Conservation (phyloP, 2,329 filamentous ascomycete genomes). For the Penicillium janthinellum region DNA sequence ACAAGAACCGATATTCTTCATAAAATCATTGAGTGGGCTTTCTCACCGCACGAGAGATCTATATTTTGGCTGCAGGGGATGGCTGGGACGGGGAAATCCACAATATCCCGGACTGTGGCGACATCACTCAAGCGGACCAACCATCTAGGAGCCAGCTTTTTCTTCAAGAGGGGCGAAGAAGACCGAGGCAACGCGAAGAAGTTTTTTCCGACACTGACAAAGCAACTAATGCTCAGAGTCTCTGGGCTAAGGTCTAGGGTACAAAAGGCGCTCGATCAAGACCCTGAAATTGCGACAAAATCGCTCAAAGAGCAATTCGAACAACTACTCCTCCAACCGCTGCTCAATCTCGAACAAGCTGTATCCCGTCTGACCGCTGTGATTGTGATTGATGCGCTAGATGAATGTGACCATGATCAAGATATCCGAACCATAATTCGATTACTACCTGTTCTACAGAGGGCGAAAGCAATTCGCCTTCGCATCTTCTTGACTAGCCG, state of each 20-base stretch:
- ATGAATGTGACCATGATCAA: conserved; percentile 18
- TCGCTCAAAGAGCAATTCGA: too few species aligned
- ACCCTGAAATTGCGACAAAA: too few species aligned
- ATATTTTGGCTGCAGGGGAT: neutral
- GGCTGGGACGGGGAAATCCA: neutral
- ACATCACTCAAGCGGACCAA: neutral
- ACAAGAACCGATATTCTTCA: too few species aligned
- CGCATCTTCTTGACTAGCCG: conserved; percentile 28
- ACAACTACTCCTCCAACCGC: too few species aligned
- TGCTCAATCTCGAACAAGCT: too few species aligned
- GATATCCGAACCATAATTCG: conserved; percentile 23
- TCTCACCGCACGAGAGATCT: too few species aligned
- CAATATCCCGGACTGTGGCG: neutral
- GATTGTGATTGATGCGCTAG: conserved; percentile 24
- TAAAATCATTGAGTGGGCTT: too few species aligned
- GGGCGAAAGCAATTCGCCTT: conserved; percentile 10
- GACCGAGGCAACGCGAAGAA: too few species aligned
- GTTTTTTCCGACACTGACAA: too few species aligned
- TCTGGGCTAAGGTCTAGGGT: too few species aligned
- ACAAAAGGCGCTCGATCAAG: too few species aligned
- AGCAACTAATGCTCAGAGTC: too few species aligned
- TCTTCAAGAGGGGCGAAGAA: neutral
- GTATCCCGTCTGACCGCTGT: conserved; percentile 4
- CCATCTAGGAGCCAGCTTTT: neutral
- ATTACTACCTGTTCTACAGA: conserved; percentile 16